Base-by-base conservation (phyloP, 75 land plant genomes). In the Cunninghamia lanceolata region DNA sequence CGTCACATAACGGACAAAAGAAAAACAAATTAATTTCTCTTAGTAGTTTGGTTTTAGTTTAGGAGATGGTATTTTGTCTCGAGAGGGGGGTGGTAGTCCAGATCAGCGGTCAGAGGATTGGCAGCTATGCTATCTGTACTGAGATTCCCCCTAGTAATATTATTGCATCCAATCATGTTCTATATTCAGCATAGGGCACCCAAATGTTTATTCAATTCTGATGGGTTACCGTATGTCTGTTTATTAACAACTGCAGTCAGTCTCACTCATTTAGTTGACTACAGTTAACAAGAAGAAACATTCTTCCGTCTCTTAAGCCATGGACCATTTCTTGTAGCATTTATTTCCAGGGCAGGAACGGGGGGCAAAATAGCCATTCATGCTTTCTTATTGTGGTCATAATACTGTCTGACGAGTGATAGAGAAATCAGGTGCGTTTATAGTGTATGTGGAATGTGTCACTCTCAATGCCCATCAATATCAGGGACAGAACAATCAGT, bases 261-360 rank as follows among this genome's bases (percentile, higher is more conserved):
- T 80, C 82, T 80, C 82, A 25, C 82, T 80, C 82, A 45, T 47
- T 17, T 80, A 50, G 52, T 80, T 80, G 52, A 80, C 82, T 80
- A 80, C 82, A 80, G 82, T 45, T 80, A 80, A 80, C 47, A 43
- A 45, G 82, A 80, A 80, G 82, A 45, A 80, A 80, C 82, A 80
- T 80, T 80, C 82, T 80, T 77, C 80, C 45, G 80, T 77, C 80
- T 77, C 80, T 77, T 77, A 17, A 77, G 82, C 82, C 47, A 80
- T n/a, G 50, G 30, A 50, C 82, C 82, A 45, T 45, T 80, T 80
- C 82, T 42, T 80, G 15, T 80, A 80, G 50, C 82, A 80, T 80
- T 80, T 19, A 80, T 28, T 80, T 45, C 42, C 82, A 80, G 50
- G 82, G 21, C 35, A 34, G 43, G 25, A 40, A 32, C 30, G 42